Conservation (phyloP, 169 alveolate genomes). For the Eimeria necatrix region DNA sequence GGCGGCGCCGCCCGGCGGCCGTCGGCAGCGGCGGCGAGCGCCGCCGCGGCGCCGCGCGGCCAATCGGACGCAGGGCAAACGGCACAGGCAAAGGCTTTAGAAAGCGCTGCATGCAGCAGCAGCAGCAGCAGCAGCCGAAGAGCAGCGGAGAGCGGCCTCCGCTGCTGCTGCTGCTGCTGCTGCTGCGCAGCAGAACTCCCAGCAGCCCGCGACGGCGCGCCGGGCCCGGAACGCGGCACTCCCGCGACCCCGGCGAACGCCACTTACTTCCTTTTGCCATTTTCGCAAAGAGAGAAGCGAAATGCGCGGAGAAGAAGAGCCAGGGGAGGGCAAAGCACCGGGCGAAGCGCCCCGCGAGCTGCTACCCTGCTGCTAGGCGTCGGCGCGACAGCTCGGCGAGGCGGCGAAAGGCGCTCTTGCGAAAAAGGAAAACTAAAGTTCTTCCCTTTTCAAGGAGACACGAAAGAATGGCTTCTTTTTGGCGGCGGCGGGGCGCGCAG, state of each 20-base stretch:
- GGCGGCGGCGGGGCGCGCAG: neutral
- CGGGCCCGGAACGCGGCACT: no score
- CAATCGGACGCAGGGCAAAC: no score
- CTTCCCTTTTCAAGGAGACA: slow-evolving; percentile 39
- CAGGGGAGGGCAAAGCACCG: slow-evolving; percentile 34
- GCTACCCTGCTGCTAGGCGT: slow-evolving; percentile 28
- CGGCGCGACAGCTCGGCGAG: slow-evolving; percentile 42
- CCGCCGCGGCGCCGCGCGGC: no score
- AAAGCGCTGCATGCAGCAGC: no score
- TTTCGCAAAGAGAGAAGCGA: neutral
- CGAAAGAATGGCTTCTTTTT: neutral
- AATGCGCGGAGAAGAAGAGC: neutral
- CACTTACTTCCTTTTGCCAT: slow-evolving; percentile 71
- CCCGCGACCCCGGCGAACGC: neutral
- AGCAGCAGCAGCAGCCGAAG: no score
- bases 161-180: no score
- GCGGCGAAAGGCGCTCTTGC: neutral
- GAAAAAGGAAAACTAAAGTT: neutral
- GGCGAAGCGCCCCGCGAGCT: slow-evolving; percentile 57
- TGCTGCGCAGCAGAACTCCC: no score
- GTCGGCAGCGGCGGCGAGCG: slow-evolving; percentile 61
- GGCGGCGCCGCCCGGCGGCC: neutral
- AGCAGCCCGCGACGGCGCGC: no score
- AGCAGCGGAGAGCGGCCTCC: no score
- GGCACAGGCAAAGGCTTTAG: no score